A percentile compares a stretch with the other conserved stretches of the same genome.
Conservation (phyloP, 352 stramenopile species). For the Thalassiosira pacifica region DNA sequence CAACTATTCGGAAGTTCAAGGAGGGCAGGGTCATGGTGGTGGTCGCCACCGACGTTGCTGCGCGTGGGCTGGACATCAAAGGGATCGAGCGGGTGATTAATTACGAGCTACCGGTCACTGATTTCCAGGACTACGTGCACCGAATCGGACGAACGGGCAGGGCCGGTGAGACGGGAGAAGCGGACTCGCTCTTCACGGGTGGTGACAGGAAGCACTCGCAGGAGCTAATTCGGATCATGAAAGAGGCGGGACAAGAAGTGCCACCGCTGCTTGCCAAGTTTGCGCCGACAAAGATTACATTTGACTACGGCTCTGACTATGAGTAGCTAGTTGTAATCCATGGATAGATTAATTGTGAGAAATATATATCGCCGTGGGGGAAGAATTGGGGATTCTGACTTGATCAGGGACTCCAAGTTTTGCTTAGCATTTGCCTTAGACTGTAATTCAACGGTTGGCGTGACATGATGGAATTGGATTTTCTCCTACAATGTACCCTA, state of each 20-base stretch:
- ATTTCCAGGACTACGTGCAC: conserved; percentile 91
- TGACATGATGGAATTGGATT: no score
- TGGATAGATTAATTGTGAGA: no score
- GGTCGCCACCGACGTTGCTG: conserved; percentile 94
- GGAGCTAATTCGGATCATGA: neutral
- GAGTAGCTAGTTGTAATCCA: neutral
- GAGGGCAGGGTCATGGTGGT: conserved; percentile 86
- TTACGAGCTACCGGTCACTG: conserved; percentile 32
- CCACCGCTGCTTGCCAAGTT: neutral
- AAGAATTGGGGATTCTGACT: no score
- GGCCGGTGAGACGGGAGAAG: conserved; percentile 49
- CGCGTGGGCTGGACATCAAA: conserved; percentile 94
- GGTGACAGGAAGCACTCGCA: neutral
- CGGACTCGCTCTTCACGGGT: neutral
- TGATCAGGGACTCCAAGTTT: no score
- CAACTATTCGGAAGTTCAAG: conserved; percentile 88
- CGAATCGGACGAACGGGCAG: conserved; percentile 93
- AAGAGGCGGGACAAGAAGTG: neutral
- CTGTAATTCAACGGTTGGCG: no score
- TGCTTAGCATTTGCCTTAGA: no score
- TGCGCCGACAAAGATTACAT: neutral
- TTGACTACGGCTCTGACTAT: neutral
- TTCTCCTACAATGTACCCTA: no score
- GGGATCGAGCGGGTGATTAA: conserved; percentile 89
- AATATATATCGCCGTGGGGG: no score